These are phyloP conservation scores for Sambucus nigra DNA, from an alignment of 129 eudicot genomes.

Conservation along the genomic window DNA sequence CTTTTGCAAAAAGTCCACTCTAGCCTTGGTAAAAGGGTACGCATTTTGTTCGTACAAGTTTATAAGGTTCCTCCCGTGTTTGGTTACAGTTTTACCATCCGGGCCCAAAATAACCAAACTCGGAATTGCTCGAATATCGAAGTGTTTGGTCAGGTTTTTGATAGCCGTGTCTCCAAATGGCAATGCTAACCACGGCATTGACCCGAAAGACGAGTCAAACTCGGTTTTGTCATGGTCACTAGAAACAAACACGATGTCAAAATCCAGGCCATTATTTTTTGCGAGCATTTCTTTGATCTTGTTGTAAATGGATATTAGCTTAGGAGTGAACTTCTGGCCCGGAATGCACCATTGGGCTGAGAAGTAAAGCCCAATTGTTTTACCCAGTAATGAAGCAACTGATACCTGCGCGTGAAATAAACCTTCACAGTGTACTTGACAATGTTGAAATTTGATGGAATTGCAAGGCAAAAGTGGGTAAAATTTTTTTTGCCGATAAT, in stretches of 20 bases:
- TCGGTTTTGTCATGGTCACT: slow-evolving; percentile 42
- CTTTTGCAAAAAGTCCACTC: slow-evolving; percentile 43
- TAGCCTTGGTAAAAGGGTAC: slow-evolving; percentile 57
- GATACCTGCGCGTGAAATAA: slow-evolving; percentile 47
- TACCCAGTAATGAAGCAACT: slow-evolving; percentile 46
- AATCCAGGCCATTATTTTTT: slow-evolving; percentile 22
- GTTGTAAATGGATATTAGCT: slow-evolving; percentile 57
- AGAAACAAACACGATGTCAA: slow-evolving; percentile 64
- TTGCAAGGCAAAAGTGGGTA: background rate
- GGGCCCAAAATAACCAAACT: slow-evolving; percentile 69
- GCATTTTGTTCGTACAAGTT: slow-evolving; percentile 67
- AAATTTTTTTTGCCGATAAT: too few species aligned
- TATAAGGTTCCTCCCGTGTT: slow-evolving; percentile 57
- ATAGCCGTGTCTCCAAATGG: slow-evolving; percentile 45
- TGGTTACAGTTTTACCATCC: slow-evolving; percentile 76
- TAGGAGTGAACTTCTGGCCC: slow-evolving; percentile 56
- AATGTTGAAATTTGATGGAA: background rate
- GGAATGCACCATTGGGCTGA: slow-evolving; percentile 88
- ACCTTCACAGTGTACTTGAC: too few species aligned
- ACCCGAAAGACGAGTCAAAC: slow-evolving; percentile 31
- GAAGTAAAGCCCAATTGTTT: slow-evolving; percentile 79
- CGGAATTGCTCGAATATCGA: slow-evolving; percentile 63
- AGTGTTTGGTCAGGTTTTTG: slow-evolving; percentile 51
- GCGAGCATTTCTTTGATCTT: slow-evolving; percentile 41
- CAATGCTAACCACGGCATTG: slow-evolving; percentile 82